These are phyloP conservation scores for Penstemon eatonii DNA, from an alignment of 257 asterid species.

Conservation along the genomic window DNA sequence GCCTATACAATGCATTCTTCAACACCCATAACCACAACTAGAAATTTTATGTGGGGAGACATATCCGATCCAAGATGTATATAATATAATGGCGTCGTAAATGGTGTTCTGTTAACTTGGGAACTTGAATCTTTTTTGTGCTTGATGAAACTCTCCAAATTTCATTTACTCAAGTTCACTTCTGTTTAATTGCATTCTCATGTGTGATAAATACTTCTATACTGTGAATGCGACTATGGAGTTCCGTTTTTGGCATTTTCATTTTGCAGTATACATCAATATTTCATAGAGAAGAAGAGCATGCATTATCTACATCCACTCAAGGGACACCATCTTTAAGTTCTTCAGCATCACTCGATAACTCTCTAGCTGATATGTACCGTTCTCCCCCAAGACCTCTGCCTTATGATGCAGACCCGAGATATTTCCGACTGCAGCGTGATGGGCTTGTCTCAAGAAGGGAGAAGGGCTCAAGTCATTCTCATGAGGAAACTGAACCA, in stretches of 20 bases:
- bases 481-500: constrained; percentile 75
- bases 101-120: background rate
- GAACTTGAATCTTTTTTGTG: background rate
- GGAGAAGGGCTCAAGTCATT: constrained; percentile 84
- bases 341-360: constrained; percentile 62
- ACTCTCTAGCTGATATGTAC: constrained; percentile 72
- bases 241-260: constrained; percentile 13
- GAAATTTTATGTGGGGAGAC: background rate
- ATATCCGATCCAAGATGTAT: background rate
- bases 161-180: background rate
- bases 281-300: constrained; percentile 67
- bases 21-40: too few species aligned
- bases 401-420: constrained; percentile 86
- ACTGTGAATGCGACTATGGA: constrained; percentile 23
- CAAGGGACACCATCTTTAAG: constrained; percentile 59
- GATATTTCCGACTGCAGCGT: constrained; percentile 63
- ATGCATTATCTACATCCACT: constrained; percentile 51
- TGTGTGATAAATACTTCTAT: constrained; percentile 6
- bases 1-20: too few species aligned
- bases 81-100: background rate
- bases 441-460: constrained; percentile 72
- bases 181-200: background rate
- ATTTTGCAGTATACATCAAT: constrained; percentile 68
- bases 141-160: constrained; percentile 7
- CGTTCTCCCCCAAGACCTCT: constrained; percentile 94